phyloP scores from a whole-genome alignment of 2,329 filamentous ascomycete genomes.

The Microsporum audouinii region DNA sequence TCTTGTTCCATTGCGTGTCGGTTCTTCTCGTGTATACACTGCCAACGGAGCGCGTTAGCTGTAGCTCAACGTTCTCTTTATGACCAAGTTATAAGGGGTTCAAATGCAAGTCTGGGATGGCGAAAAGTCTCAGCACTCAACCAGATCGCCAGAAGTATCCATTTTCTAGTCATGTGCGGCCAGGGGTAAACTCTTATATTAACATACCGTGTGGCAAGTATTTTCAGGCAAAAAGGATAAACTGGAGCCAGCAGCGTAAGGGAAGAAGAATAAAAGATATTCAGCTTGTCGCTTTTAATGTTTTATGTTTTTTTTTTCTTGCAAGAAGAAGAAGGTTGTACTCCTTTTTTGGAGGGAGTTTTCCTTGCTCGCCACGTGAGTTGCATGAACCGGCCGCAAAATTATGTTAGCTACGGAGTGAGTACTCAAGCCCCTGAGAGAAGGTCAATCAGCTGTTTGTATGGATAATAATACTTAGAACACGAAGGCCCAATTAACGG shows the following conservation, averaged over 20 bases:
- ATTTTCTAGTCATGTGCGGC: not conserved
- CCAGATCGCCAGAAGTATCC: not conserved
- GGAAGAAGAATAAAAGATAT: not conserved
- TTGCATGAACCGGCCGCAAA: too few species aligned
- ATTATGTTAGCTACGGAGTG: too few species aligned
- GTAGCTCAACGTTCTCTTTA: not conserved
- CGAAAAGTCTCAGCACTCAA: not conserved
- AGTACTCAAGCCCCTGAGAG: too few species aligned
- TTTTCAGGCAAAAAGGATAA: not conserved
- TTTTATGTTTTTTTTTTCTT: too few species aligned
- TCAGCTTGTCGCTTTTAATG: too few species aligned
- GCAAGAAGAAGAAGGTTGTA: too few species aligned
- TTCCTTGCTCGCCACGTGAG: too few species aligned
- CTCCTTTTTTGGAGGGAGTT: too few species aligned
- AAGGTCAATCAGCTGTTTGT: too few species aligned
- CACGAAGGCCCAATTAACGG: too few species aligned
- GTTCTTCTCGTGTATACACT: not conserved
- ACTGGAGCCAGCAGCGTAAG: not conserved
- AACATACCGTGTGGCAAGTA: too few species aligned
- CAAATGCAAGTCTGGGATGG: not conserved
- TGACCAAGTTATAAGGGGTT: not conserved
- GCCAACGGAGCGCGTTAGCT: not conserved
- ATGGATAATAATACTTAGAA: too few species aligned
- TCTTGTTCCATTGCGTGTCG: slow-evolving; percentile 18
- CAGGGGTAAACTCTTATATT: not conserved